Percentiles rank a stretch among this genome's conserved stretches.
These are phyloP conservation scores for Nissolia schottii DNA, from an alignment of 306 rosid genomes.

Conservation along the genomic window DNA sequence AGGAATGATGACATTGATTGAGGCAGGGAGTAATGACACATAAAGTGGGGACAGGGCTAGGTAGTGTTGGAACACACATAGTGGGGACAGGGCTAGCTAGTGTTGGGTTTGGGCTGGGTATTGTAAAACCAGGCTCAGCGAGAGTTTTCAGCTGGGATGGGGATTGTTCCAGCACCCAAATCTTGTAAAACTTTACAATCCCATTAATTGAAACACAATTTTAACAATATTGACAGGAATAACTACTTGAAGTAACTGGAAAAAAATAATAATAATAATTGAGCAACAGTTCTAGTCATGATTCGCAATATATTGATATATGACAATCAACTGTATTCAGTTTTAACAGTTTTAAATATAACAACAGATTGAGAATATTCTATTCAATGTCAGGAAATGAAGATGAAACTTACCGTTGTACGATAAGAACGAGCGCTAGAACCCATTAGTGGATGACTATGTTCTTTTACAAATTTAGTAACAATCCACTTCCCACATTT, in stretches of 20 bases:
- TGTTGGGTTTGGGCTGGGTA: neutral
- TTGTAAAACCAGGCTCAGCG: neutral
- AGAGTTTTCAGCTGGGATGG: neutral
- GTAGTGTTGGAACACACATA: too few species aligned
- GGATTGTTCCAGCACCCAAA: neutral
- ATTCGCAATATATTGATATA: neutral
- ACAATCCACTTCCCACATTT: conserved; percentile 39
- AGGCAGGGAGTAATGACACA: neutral
- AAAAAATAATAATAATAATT: too few species aligned
- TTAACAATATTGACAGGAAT: neutral
- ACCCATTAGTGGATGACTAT: conserved; percentile 24
- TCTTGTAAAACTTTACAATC: neutral
- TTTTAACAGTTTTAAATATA: neutral
- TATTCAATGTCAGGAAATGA: neutral
- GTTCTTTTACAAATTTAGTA: conserved; percentile 39
- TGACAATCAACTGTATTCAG: neutral
- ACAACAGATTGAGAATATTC: neutral
- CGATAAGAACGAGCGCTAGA: conserved; percentile 12
- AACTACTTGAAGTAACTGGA: neutral
- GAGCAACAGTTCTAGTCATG: neutral
- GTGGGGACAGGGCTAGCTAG: too few species aligned
- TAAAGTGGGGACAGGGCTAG: too few species aligned
- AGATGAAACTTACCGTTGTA: conserved; percentile 24
- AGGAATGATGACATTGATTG: neutral
- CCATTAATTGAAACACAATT: neutral